phyloP scores from a whole-genome alignment of 2,329 filamentous ascomycete species.

The Periconia sp. region DNA sequence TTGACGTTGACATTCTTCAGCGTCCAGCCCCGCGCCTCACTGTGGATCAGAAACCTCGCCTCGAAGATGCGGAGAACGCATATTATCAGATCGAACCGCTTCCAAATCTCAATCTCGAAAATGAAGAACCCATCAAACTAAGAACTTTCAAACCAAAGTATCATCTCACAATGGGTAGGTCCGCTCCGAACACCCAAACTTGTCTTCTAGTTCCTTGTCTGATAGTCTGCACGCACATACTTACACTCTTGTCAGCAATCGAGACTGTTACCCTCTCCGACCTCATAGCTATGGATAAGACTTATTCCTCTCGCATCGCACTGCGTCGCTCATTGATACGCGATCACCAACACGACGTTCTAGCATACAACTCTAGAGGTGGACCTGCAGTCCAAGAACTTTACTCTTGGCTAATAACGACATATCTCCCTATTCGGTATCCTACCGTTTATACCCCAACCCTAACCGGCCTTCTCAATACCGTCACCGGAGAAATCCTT shows the following conservation, averaged over 20 bases:
- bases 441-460: constrained; percentile 47
- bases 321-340: constrained; percentile 57
- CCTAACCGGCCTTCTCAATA: constrained; percentile 48
- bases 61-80: constrained; percentile 27
- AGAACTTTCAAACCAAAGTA: constrained; percentile 67
- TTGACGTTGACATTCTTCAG: not conserved
- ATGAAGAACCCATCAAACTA: constrained; percentile 59
- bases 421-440: constrained; percentile 64
- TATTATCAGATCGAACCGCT: constrained; percentile 56
- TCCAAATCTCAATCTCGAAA: constrained; percentile 57
- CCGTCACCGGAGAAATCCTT: constrained; percentile 51
- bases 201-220: not conserved
- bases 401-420: constrained; percentile 60
- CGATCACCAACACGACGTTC: constrained; percentile 50
- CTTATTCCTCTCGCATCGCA: constrained; percentile 59
- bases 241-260: constrained; percentile 50
- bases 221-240: not conserved
- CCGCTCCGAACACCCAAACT: not conserved
- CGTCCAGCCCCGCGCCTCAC: not conserved
- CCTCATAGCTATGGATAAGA: constrained; percentile 65
- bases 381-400: constrained; percentile 61
- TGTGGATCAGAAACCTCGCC: not conserved
- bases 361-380: constrained; percentile 43
- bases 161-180: constrained; percentile 67
- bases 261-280: constrained; percentile 60